Conservation (phyloP, 2,329 filamentous ascomycete species). For the Microdochium trichocladiopsis region DNA sequence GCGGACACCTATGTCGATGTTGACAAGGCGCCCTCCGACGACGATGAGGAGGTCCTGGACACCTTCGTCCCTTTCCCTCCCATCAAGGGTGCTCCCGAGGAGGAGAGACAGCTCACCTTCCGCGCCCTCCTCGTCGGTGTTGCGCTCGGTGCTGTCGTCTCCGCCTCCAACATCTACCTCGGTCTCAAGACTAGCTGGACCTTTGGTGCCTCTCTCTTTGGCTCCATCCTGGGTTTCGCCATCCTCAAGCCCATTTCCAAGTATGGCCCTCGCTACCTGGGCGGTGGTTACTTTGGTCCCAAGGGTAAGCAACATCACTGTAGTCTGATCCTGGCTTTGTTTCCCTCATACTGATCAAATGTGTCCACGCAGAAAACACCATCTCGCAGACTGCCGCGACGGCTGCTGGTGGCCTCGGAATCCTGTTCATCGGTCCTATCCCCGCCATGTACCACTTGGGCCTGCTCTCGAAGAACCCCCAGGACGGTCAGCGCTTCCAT, state of each 20-base stretch:
- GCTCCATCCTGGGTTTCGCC: constrained; percentile 36
- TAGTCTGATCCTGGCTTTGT: too few species aligned
- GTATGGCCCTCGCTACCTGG: constrained; percentile 26
- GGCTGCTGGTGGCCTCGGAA: constrained; percentile 36
- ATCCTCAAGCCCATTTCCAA: constrained; percentile 35
- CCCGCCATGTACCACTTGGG: constrained; percentile 38
- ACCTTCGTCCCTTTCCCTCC: not conserved
- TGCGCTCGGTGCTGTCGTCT: constrained; percentile 37
- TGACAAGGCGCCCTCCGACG: not conserved
- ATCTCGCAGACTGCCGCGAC: constrained; percentile 40
- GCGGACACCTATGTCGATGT: not conserved
- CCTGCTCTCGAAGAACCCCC: constrained; percentile 28
- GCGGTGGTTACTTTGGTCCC: constrained; percentile 37
- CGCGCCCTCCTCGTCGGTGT: constrained; percentile 36
- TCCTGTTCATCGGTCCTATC: constrained; percentile 37
- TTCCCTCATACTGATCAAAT: too few species aligned
- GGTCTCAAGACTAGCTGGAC: constrained; percentile 20
- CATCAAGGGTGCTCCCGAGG: not conserved
- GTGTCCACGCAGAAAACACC: constrained; percentile 38
- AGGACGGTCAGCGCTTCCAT: constrained; percentile 14
- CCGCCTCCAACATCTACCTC: constrained; percentile 42
- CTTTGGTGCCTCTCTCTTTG: constrained; percentile 18
- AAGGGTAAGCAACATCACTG: constrained; percentile 14
- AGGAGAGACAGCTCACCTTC: constrained; percentile 8
- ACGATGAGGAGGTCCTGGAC: not conserved